Percentiles rank a stretch among this genome's conserved stretches.
phyloP scores from a whole-genome alignment of 176 grass and related monocot species.

The Triticum timopheevii region DNA sequence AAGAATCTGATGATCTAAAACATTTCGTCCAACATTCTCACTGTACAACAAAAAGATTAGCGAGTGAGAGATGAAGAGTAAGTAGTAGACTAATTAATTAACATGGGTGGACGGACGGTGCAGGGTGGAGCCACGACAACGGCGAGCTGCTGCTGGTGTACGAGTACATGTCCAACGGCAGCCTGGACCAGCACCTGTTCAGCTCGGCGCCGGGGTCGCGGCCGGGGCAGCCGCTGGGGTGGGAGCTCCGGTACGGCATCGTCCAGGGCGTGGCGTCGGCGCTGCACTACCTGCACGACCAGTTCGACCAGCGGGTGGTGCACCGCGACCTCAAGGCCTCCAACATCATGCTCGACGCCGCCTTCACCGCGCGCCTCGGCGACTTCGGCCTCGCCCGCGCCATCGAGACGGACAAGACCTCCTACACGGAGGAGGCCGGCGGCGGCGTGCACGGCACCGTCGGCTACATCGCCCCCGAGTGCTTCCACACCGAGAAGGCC shows the following conservation, averaged over 20 bases:
- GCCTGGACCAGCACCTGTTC: constrained; percentile 68
- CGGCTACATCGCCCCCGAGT: constrained; percentile 90
- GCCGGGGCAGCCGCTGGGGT: constrained; percentile 37
- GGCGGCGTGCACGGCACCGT: constrained; percentile 74
- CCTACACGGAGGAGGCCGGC: constrained; percentile 69
- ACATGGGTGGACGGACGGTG: background rate
- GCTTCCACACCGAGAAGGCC: constrained; percentile 94
- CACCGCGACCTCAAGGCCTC: constrained; percentile 98
- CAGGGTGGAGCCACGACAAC: constrained; percentile 90
- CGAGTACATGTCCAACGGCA: constrained; percentile 80
- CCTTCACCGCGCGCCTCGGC: constrained; percentile 86
- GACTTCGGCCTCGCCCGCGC: constrained; percentile 95
- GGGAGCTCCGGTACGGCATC: constrained; percentile 80
- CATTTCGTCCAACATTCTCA: background rate
- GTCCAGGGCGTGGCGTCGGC: constrained; percentile 74
- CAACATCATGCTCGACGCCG: constrained; percentile 83
- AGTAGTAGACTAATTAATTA: background rate
- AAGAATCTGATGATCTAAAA: no score
- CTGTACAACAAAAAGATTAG: background rate
- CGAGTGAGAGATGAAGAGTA: background rate
- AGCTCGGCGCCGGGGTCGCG: background rate
- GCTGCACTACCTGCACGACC: constrained; percentile 90
- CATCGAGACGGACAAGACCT: constrained; percentile 84
- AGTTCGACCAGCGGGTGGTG: constrained; percentile 91
- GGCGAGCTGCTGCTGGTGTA: constrained; percentile 80